Evolutionary conservation across 345 rosid genomes (phyloP).

Genomic region (Hibiscus tridactylites): DNA sequence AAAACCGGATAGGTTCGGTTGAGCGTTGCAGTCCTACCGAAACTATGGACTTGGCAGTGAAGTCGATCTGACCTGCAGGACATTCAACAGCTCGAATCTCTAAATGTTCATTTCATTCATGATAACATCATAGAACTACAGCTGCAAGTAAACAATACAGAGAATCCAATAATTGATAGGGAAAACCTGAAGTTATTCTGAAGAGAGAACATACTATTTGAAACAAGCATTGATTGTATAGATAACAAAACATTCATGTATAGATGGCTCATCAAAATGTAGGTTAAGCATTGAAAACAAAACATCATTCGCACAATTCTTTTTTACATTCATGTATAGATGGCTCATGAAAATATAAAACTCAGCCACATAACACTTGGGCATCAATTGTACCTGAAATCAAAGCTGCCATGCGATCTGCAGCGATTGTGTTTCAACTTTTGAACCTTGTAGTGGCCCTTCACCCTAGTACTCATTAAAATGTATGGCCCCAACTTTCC

Average conservation of each 20-base stretch:
- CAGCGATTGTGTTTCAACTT: neutral
- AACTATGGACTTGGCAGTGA: neutral
- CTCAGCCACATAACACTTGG: neutral
- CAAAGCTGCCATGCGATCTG: neutral
- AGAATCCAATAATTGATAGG: neutral
- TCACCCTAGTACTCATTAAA: constrained; percentile 51
- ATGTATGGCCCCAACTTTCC: constrained; percentile 94
- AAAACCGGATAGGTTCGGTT: neutral
- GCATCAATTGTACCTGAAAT: constrained; percentile 8
- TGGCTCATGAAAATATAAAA: constrained; percentile 4
- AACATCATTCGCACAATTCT: neutral
- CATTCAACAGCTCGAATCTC: neutral
- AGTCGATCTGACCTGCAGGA: neutral
- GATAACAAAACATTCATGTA: neutral
- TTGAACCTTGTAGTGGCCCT: constrained; percentile 5
- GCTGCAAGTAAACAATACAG: neutral
- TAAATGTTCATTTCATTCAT: neutral
- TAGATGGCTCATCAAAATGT: neutral
- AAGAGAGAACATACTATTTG: too few relatives aligned
- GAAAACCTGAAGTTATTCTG: neutral
- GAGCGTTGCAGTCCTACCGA: neutral
- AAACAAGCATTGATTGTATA: neutral
- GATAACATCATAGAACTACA: neutral
- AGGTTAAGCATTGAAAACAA: neutral
- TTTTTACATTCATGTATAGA: neutral